Evolutionary conservation across 73 alveolate species (phyloP).

Genomic region (Symbiodinium pilosum): DNA sequence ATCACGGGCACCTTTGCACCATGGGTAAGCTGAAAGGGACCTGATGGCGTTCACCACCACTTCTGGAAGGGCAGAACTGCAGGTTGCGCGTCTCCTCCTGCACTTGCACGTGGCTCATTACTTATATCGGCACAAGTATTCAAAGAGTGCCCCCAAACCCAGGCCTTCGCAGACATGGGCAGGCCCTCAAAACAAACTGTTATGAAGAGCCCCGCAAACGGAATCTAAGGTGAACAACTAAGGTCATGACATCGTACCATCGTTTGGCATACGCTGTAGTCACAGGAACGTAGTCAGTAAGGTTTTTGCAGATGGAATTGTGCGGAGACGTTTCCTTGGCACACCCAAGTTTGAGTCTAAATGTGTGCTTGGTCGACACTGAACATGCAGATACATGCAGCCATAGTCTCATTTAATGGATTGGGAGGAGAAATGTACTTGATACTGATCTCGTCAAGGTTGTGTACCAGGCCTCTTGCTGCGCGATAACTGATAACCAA

Average conservation of each 20-base stretch:
- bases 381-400: background rate
- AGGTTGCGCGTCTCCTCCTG: background rate
- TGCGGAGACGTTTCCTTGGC: background rate
- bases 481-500: background rate
- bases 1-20: background rate
- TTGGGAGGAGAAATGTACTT: background rate
- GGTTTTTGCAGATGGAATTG: background rate
- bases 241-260: background rate
- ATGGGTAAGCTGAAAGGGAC: background rate
- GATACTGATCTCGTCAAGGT: background rate
- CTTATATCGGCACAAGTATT: background rate
- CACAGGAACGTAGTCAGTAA: background rate
- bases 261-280: conserved; percentile 4
- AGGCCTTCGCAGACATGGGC: background rate
- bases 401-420: background rate
- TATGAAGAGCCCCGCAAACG: background rate
- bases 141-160: background rate
- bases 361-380: background rate
- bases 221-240: background rate
- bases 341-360: background rate
- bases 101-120: background rate
- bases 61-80: background rate
- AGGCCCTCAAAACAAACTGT: background rate
- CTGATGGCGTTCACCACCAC: background rate
- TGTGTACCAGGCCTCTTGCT: background rate